These are phyloP conservation scores for Geotrichum siamense DNA, from an alignment of 1,139 yeast genomes.

Conservation along the genomic window DNA sequence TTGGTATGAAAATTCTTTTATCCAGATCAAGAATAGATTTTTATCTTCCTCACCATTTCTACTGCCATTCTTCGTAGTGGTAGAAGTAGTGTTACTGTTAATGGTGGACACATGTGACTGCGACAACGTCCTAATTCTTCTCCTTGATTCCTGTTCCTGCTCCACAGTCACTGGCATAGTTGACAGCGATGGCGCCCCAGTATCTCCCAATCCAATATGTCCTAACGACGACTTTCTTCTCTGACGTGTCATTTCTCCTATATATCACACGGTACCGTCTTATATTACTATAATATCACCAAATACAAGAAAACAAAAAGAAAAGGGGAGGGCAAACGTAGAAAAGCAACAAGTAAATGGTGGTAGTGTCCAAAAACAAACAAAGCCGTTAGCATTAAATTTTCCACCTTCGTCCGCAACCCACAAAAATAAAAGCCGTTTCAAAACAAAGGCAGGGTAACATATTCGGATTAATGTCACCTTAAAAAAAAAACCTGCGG, in stretches of 20 bases:
- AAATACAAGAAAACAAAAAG: not conserved
- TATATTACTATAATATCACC: not conserved
- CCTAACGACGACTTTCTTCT: conserved; percentile 34
- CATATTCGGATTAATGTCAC: no score
- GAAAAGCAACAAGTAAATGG: no score
- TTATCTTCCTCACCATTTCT: not conserved
- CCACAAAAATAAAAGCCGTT: no score
- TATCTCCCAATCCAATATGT: conserved; percentile 37
- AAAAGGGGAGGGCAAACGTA: no score
- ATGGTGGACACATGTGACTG: conserved; percentile 27
- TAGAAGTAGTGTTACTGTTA: not conserved
- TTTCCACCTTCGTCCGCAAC: no score
- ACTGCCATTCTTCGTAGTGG: not conserved
- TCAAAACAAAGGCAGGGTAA: no score
- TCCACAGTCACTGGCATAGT: conserved; percentile 33
- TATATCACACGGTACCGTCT: not conserved
- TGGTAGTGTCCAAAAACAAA: no score
- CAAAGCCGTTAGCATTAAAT: no score
- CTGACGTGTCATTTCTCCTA: not conserved
- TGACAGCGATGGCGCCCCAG: conserved; percentile 34
- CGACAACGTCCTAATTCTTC: conserved; percentile 34
- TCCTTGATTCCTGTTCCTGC: conserved; percentile 30
- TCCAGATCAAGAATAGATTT: conserved; percentile 33
- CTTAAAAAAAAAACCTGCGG: no score
- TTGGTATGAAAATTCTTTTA: conserved; percentile 56